Percentiles rank a stretch among this genome's conserved stretches.
phyloP scores from a whole-genome alignment of 2,329 filamentous ascomycete species.

The Penicillium sclerotigenum region DNA sequence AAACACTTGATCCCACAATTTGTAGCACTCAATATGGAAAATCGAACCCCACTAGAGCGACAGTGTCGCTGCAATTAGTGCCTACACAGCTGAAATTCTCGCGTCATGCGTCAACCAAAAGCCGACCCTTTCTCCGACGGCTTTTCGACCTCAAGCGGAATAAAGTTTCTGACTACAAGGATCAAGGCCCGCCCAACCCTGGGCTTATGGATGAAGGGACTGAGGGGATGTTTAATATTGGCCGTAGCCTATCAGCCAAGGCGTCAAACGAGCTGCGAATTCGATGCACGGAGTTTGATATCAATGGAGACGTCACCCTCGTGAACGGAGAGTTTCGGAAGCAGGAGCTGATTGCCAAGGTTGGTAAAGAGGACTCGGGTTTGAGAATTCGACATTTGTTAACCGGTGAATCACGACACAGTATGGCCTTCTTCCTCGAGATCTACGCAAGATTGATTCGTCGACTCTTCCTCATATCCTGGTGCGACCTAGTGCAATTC shows the following conservation, averaged over 20 bases:
- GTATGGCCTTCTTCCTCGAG: conserved; percentile 90
- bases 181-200: conserved; percentile 57
- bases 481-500: conserved; percentile 84
- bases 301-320: conserved; percentile 84
- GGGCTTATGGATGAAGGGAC: conserved; percentile 58
- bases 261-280: conserved; percentile 80
- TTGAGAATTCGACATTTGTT: conserved; percentile 53
- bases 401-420: conserved; percentile 36
- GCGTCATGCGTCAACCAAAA: conserved; percentile 33
- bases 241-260: conserved; percentile 68
- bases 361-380: conserved; percentile 73
- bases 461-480: conserved; percentile 93
- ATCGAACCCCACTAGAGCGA: conserved; percentile 1
- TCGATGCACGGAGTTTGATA: conserved; percentile 92
- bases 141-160: conserved; percentile 36
- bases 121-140: conserved; percentile 36
- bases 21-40: conserved; percentile 21
- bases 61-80: conserved; percentile 1
- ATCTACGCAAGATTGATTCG: conserved; percentile 96
- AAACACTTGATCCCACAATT: conserved; percentile 32
- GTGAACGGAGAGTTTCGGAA: conserved; percentile 97
- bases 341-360: conserved; percentile 92
- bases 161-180: conserved; percentile 39
- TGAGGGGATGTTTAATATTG: conserved; percentile 63
- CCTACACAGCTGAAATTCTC: conserved; percentile 15